Evolutionary conservation across 768 basidiomycete genomes (phyloP), one percentile per base, ranked within the genome.

Genomic region (Tremella fuciformis): DNA sequence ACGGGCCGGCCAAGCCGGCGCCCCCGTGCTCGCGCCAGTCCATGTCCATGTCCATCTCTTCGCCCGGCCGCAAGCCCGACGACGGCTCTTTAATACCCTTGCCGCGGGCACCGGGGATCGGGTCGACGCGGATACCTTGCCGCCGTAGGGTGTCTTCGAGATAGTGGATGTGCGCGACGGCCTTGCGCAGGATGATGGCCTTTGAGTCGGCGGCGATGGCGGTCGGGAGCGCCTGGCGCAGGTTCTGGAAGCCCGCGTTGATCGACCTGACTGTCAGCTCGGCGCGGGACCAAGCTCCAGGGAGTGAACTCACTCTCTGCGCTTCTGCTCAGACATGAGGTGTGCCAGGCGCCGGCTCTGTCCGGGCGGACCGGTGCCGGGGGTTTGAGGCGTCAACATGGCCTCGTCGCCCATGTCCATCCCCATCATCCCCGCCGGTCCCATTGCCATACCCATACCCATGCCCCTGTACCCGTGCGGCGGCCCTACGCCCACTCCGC

Each of bases 271-370:
- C 22, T 22, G 38, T 22, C n/a, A 46, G 22, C n/a, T 8, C 13
- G 21, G 24, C 13, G 7, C 21, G 21, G 26, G 6, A 8, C n/a
- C 58, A 58, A n/a, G 19, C 1, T 11, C 25, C 39, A 42, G n/a
- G 19, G 38, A 7, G 18, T n/a, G 1, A 11, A 70, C 72, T 71
- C 59, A 74, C 72, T 74, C 72, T 67, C 72, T 24, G 25, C 72
- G 57, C 51, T 74, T 74, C 50, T 74, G 72, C 53, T 74, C 72
- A n/a, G 66, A 68, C 69, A 71, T 70, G 16, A 74, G 55, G 61
- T 74, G 72, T 3, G 72, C 72, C 22, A 74, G 24, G 6, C 72
- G 48, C 38, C 72, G 58, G 13, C 56, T 62, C 41, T 74, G 72
- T 18, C 69, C 69, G 24, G 60, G 58, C 18, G 39, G 56, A 25